A percentile compares a stretch with the other conserved stretches of the same genome.
phyloP scores from a whole-genome alignment of 768 basidiomycete species.

The Tulasnella sp. region DNA sequence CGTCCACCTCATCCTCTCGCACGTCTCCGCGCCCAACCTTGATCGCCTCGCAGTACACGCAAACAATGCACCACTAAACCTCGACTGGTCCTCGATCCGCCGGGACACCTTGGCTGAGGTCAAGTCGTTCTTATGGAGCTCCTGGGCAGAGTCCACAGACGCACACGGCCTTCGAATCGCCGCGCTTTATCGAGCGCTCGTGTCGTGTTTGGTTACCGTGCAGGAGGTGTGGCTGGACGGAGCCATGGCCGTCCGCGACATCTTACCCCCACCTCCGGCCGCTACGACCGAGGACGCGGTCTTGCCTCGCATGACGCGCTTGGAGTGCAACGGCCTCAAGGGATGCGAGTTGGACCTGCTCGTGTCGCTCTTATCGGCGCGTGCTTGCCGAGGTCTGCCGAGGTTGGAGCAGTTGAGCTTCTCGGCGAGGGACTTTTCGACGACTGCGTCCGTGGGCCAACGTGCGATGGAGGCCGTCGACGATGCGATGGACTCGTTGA shows the following conservation, averaged over 20 bases:
- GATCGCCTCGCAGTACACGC: not conserved
- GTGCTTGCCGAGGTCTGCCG: not conserved
- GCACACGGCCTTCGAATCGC: not conserved
- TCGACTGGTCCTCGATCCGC: not conserved
- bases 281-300: not conserved
- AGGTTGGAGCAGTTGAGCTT: constrained; percentile 9
- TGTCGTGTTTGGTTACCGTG: not conserved
- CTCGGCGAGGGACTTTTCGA: constrained; percentile 18
- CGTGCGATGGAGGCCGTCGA: constrained; percentile 1
- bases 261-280: not conserved
- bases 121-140: not conserved
- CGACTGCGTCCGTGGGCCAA: constrained; percentile 5
- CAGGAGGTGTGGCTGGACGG: constrained; percentile 2
- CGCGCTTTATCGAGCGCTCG: not conserved
- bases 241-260: not conserved
- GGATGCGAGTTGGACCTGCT: not conserved
- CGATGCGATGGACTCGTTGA: not conserved
- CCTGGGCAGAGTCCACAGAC: not conserved
- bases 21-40: not conserved
- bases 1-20: not conserved
- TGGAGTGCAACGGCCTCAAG: constrained; percentile 12
- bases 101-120: not conserved
- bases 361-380: not conserved
- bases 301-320: not conserved
- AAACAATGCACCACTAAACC: not conserved